A percentile compares a stretch with the other conserved stretches of the same genome.
Conservation (phyloP, 768 basidiomycete genomes). For the Dentipellis sp. region DNA sequence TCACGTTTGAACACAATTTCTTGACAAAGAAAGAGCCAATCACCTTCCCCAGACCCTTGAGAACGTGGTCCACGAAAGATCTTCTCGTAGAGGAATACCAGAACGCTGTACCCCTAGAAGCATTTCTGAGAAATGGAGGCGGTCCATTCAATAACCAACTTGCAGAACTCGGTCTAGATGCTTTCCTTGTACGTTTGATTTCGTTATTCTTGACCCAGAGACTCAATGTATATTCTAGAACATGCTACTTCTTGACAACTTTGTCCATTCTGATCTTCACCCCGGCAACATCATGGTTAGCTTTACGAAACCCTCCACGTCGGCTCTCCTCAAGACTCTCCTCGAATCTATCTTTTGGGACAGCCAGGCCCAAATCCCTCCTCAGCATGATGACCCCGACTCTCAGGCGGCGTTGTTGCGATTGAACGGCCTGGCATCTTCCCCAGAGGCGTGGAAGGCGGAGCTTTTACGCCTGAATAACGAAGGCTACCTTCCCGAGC, state of each 20-base stretch:
- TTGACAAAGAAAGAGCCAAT: conserved; percentile 69
- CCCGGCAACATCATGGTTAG: conserved; percentile 98
- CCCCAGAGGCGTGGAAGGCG: conserved; percentile 58
- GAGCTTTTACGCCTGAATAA: conserved; percentile 53
- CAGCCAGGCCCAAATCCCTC: conserved; percentile 13
- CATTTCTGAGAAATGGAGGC: conserved; percentile 82
- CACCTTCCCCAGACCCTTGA: conserved; percentile 83
- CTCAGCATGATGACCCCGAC: conserved; percentile 7
- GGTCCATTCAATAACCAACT: conserved; percentile 86
- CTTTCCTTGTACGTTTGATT: conserved; percentile 67
- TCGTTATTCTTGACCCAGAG: background rate
- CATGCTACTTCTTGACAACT: conserved; percentile 97
- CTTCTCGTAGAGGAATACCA: conserved; percentile 90
- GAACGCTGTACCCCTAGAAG: conserved; percentile 83
- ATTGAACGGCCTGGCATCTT: conserved; percentile 51
- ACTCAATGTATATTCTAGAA: conserved; percentile 42
- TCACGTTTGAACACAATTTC: conserved; percentile 83
- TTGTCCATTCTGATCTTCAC: conserved; percentile 87
- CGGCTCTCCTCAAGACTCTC: conserved; percentile 51
- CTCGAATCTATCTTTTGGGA: conserved; percentile 42
- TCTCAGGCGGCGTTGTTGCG: conserved; percentile 49
- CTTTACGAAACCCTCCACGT: conserved; percentile 78
- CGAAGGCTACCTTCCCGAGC: conserved; percentile 83
- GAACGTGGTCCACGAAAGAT: conserved; percentile 71
- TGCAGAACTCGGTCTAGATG: conserved; percentile 89